Base-by-base conservation (phyloP, 495 filamentous ascomycete genomes). In the Pyrenopolyporus hunteri region DNA sequence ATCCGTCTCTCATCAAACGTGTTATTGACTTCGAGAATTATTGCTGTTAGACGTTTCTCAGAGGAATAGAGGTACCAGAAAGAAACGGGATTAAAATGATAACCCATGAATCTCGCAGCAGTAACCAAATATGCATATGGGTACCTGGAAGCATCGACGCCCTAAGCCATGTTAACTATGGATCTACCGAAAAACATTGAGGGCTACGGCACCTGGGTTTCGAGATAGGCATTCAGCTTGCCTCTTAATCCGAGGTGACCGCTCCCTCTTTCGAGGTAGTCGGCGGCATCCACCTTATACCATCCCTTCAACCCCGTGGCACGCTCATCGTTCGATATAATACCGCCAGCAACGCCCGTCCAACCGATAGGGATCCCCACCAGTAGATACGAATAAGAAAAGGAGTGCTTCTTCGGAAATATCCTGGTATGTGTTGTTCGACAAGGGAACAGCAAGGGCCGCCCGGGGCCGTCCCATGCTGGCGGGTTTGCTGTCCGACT, bases 1-100 rank as follows among this genome's bases (percentile, higher is more conserved):
- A 85, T 83, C 13, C 87, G 78, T 47, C 87, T 83, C 71, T 93
- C 89, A 49, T 81, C 83, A 66, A 90, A 91, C 0, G 87, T 91
- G 59, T 92, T 91, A 67, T 90, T 91, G 35, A 92, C 87, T 66
- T 93, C 90, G 11, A 91, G 61, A 29, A 93, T 82, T 70, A 91
- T 82, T 20, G 84, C 83, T 35, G 80, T 78, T 23, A 93, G 78
- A n/a, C 79, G 73, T 45, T 80, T 77, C 3, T 82, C 64, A 4
- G 74, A 58, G 16, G 80, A 80, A 66, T 93, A 93, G 6, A 93
- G 77, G 59, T 92, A 91, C 86, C 89, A 93, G 71, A 91, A 89
- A 6, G 86, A 90, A 10, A 90, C 87, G 0, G 88, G 89, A 62
- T 89, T 91, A 71, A 89, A 90, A 11, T 83, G 83, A 67, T 89